Percentiles rank a stretch among this genome's conserved stretches.
phyloP scores from a whole-genome alignment of 169 alveolate species.

The Plasmodium blacklocki region DNA sequence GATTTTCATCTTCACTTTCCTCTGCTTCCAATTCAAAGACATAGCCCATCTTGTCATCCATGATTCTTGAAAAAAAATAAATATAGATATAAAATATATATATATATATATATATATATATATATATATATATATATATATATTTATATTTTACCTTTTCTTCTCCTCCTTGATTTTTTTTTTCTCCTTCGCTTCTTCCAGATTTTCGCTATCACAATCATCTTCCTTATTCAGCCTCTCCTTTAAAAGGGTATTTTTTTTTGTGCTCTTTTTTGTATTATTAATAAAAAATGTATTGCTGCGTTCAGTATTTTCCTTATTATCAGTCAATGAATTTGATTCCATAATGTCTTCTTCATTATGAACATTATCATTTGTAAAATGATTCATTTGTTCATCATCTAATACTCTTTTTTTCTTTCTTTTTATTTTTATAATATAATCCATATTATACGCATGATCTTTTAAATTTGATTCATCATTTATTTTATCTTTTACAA shows the following conservation, averaged over 20 bases:
- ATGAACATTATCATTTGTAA: not conserved
- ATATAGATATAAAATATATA: not conserved
- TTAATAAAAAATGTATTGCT: not conserved
- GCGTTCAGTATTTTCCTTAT: not conserved
- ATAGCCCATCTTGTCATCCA: constrained; percentile 27
- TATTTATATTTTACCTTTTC: constrained; percentile 10
- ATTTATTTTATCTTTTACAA: not conserved
- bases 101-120: not conserved
- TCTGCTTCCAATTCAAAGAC: constrained; percentile 74
- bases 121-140: not conserved
- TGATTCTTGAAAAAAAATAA: constrained; percentile 13
- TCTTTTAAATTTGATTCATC: not conserved
- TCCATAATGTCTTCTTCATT: no score
- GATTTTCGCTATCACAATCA: not conserved
- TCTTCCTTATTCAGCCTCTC: not conserved
- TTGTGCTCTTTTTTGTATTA: constrained; percentile 3
- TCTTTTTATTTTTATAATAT: constrained; percentile 21
- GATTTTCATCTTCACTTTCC: constrained; percentile 73
- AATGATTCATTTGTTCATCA: constrained; percentile 36
- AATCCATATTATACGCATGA: no score
- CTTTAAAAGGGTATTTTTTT: not conserved
- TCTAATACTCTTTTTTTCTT: constrained; percentile 55
- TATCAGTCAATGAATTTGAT: no score
- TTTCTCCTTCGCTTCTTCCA: not conserved
- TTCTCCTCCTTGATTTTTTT: constrained; percentile 22